phyloP scores from a whole-genome alignment of 2,329 filamentous ascomycete species.

The Arachnomyces sp. region DNA sequence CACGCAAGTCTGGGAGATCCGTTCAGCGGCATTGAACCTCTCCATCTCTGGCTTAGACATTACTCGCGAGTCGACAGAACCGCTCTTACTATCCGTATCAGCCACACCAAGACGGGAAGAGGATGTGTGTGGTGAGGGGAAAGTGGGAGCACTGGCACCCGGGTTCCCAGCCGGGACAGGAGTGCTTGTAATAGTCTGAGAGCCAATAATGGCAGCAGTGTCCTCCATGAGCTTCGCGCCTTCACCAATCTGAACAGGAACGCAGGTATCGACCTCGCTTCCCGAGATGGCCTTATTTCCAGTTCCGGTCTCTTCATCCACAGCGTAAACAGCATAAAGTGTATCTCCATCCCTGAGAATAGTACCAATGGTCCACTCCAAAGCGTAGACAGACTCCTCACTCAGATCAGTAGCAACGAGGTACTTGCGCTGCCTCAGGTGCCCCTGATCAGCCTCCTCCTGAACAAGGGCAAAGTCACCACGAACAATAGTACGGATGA shows the following conservation, averaged over 20 bases:
- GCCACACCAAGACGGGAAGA: conserved; percentile 24
- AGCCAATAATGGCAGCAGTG: conserved; percentile 59
- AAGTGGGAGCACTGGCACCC: background rate
- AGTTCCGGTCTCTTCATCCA: conserved; percentile 66
- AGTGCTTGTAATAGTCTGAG: conserved; percentile 46
- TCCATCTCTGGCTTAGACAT: conserved; percentile 64
- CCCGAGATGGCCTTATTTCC: conserved; percentile 37
- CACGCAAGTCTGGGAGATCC: conserved; percentile 77
- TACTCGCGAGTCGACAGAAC: conserved; percentile 43
- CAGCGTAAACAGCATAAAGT: conserved; percentile 82
- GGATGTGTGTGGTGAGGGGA: conserved; percentile 12
- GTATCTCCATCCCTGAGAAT: conserved; percentile 92
- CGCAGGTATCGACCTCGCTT: conserved; percentile 24
- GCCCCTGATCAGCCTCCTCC: conserved; percentile 67
- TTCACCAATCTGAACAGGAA: conserved; percentile 54
- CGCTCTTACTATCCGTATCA: conserved; percentile 30
- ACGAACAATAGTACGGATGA: conserved; percentile 81
- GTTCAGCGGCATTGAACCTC: conserved; percentile 68
- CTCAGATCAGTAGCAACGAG: conserved; percentile 93
- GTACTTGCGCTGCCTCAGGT: conserved; percentile 76
- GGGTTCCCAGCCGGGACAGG: conserved; percentile 27
- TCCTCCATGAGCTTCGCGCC: conserved; percentile 68
- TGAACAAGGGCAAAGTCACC: conserved; percentile 63
- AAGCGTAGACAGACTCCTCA: conserved; percentile 84
- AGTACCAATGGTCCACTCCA: conserved; percentile 96